phyloP scores from a whole-genome alignment of 805 yeast genomes.

The Wickerhamiella dianesei region DNA sequence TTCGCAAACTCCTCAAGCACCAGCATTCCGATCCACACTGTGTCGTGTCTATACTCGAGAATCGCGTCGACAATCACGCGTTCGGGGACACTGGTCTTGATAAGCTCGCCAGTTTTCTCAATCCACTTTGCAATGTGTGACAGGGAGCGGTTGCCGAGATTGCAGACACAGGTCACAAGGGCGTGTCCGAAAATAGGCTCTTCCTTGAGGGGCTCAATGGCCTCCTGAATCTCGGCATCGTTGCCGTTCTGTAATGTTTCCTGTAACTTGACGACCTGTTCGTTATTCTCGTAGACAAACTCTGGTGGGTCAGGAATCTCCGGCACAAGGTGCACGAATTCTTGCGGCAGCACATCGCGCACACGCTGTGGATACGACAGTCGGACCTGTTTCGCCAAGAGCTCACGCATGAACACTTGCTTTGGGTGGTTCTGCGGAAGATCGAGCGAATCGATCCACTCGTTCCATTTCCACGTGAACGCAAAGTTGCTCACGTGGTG shows the following conservation, averaged over 20 bases:
- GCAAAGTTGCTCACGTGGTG: slow-evolving; percentile 87
- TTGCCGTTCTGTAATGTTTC: slow-evolving; percentile 19
- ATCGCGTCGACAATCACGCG: slow-evolving; percentile 40
- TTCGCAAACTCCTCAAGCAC: slow-evolving; percentile 40
- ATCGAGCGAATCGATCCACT: slow-evolving; percentile 51
- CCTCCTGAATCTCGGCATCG: slow-evolving; percentile 21
- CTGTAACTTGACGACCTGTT: slow-evolving; percentile 28
- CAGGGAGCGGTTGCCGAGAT: slow-evolving; percentile 77
- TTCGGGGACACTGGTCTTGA: slow-evolving; percentile 21
- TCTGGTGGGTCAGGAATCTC: slow-evolving; percentile 26
- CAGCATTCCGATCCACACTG: slow-evolving; percentile 51
- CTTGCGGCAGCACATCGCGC: slow-evolving; percentile 49
- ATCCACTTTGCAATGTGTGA: slow-evolving; percentile 57
- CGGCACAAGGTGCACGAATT: slow-evolving; percentile 35
- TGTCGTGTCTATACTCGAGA: slow-evolving; percentile 49
- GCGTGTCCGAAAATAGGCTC: slow-evolving; percentile 28
- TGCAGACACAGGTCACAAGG: slow-evolving; percentile 57
- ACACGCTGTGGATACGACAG: slow-evolving; percentile 65
- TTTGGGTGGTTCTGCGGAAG: slow-evolving; percentile 52
- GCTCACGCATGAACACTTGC: slow-evolving; percentile 56
- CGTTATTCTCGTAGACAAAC: slow-evolving; percentile 29
- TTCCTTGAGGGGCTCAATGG: slow-evolving; percentile 24
- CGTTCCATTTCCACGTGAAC: slow-evolving; percentile 96
- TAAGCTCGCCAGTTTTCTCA: slow-evolving; percentile 27
- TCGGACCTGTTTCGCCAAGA: slow-evolving; percentile 72